Percentiles rank a stretch among this genome's conserved stretches.
Evolutionary conservation across 305 asterid genomes (phyloP).

Genomic region (Petunia hybrid): DNA sequence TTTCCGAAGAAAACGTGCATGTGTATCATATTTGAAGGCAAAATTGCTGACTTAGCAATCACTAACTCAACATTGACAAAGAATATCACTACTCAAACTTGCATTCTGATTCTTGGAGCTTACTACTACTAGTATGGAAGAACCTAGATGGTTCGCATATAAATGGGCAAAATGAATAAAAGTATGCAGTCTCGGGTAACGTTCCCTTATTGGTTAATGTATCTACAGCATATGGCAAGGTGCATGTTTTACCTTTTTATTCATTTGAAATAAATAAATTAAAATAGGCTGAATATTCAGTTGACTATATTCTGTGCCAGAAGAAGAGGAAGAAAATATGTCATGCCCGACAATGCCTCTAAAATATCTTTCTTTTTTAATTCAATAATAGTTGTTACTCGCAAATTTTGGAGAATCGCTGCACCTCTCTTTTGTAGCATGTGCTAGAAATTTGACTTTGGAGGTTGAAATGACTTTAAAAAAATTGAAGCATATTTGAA

Average conservation of each 20-base stretch:
- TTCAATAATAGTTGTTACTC: neutral
- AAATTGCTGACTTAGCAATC: neutral
- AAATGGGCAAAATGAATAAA: neutral
- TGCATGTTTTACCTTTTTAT: neutral
- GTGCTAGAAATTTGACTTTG: neutral
- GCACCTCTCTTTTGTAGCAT: neutral
- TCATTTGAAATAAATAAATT: neutral
- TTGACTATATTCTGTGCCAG: conserved; percentile 20
- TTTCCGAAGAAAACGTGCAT: neutral
- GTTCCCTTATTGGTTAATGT: neutral
- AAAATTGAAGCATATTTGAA: conserved; percentile 8
- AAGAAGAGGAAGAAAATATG: conserved; percentile 18
- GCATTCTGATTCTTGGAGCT: neutral
- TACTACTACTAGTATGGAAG: neutral
- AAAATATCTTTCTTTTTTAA: neutral
- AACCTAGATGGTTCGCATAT: neutral
- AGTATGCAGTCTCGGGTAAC: neutral
- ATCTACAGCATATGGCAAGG: neutral
- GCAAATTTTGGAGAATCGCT: neutral
- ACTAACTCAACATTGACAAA: neutral
- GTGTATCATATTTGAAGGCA: neutral
- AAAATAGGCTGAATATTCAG: neutral
- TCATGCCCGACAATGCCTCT: conserved; percentile 22
- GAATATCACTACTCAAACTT: neutral
- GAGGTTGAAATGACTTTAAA: neutral